phyloP scores from a whole-genome alignment of 2,329 filamentous ascomycete species.

The Fonsecaea monophora region DNA sequence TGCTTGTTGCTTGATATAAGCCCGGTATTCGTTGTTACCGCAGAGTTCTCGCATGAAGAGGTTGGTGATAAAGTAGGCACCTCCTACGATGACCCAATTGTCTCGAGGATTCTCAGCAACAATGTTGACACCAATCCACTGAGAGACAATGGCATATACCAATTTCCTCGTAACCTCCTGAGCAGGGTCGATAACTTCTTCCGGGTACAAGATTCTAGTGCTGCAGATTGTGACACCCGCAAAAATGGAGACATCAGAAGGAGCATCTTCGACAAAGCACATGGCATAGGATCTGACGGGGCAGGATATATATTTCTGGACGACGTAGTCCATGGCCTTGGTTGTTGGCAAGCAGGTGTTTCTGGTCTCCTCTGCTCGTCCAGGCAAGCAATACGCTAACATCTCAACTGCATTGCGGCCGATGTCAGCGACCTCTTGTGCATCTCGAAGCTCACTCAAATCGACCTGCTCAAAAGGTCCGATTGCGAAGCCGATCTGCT shows the following conservation, averaged over 20 bases:
- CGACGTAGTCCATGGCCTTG: constrained; percentile 86
- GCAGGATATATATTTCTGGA: constrained; percentile 85
- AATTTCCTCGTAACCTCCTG: constrained; percentile 80
- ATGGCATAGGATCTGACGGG: constrained; percentile 92
- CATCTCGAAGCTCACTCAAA: constrained; percentile 84
- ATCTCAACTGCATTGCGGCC: constrained; percentile 87
- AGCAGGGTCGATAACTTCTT: constrained; percentile 83
- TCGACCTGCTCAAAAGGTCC: constrained; percentile 95
- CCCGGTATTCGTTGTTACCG: constrained; percentile 93
- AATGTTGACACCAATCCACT: constrained; percentile 94
- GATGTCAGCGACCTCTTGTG: constrained; percentile 89
- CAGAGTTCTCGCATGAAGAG: constrained; percentile 88
- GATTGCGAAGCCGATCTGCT: constrained; percentile 90
- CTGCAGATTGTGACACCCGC: constrained; percentile 89
- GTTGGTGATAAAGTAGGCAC: constrained; percentile 94
- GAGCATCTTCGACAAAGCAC: constrained; percentile 90
- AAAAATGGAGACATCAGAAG: constrained; percentile 74
- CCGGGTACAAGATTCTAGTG: constrained; percentile 81
- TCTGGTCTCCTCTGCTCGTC: constrained; percentile 78
- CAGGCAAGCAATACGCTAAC: constrained; percentile 88
- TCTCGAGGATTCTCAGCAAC: constrained; percentile 81
- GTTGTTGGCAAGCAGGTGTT: constrained; percentile 88
- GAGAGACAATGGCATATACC: constrained; percentile 82
- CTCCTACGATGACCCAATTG: constrained; percentile 86
- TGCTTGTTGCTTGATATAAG: constrained; percentile 82